Percentiles rank a stretch among this genome's conserved stretches.
Evolutionary conservation across 768 basidiomycete genomes (phyloP).

Genomic region (Trametopsis cervina): DNA sequence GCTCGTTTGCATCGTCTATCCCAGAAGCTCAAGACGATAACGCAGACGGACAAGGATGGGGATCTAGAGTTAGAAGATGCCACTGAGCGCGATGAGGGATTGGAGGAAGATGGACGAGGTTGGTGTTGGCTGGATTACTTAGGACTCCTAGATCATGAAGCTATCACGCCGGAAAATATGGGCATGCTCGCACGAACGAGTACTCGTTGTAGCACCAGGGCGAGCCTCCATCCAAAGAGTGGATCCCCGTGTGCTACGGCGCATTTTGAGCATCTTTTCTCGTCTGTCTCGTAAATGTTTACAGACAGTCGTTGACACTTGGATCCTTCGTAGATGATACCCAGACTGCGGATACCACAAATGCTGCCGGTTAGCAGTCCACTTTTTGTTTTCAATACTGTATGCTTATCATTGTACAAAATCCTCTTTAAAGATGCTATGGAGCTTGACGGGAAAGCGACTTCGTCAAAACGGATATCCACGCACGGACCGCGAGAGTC

Average conservation of each 20-base stretch:
- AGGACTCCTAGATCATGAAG: conserved; percentile 54
- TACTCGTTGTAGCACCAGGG: no score
- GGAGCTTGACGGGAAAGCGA: conserved; percentile 38
- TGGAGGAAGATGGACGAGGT: conserved; percentile 40
- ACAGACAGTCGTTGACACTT: conserved; percentile 1
- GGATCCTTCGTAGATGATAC: neutral
- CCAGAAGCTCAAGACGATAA: conserved; percentile 48
- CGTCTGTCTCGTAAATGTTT: neutral
- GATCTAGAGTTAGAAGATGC: conserved; percentile 29
- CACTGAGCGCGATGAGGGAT: conserved; percentile 20
- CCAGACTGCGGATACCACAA: neutral
- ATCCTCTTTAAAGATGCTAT: conserved; percentile 36
- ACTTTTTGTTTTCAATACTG: neutral
- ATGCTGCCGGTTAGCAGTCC: conserved; percentile 2
- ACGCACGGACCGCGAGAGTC: conserved; percentile 78
- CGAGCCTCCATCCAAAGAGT: no score
- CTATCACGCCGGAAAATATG: conserved; percentile 46
- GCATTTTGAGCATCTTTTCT: conserved; percentile 1
- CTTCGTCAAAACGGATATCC: conserved; percentile 41
- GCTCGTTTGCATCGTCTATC: conserved; percentile 71
- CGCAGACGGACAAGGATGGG: conserved; percentile 31
- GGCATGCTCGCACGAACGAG: no score
- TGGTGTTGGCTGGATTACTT: conserved; percentile 35
- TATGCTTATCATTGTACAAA: neutral
- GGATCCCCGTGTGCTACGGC: conserved; percentile 8